These are phyloP conservation scores for Erodium maritimum DNA, from an alignment of 345 rosid genomes.

Conservation along the genomic window DNA sequence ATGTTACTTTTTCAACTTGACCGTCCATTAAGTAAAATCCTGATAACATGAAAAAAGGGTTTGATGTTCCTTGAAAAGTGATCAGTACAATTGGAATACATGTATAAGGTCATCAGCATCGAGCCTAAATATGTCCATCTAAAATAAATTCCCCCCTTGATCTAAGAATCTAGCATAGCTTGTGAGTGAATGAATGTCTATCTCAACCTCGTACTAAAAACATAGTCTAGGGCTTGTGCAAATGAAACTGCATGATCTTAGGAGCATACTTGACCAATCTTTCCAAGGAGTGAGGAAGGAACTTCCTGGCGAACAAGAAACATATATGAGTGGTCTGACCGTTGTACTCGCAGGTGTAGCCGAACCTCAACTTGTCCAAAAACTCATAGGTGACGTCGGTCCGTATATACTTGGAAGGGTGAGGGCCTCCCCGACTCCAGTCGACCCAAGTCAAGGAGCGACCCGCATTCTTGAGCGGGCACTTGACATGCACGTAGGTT, in stretches of 20 bases:
- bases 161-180: too few species aligned
- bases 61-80: too few species aligned
- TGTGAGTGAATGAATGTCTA: too few species aligned
- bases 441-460: conserved; percentile 36
- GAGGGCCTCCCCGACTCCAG: conserved; percentile 37
- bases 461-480: conserved; percentile 18
- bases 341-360: conserved; percentile 40
- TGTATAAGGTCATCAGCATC: too few species aligned
- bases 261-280: conserved; percentile 58
- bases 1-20: too few species aligned
- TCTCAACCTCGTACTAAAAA: too few species aligned
- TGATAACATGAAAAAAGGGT: too few species aligned
- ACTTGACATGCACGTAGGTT: conserved; percentile 20
- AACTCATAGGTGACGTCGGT: conserved; percentile 21
- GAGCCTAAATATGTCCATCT: too few species aligned
- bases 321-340: conserved; percentile 50
- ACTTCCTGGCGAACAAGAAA: conserved; percentile 82
- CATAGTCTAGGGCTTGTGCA: not conserved
- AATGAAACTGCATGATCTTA: conserved; percentile 26
- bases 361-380: conserved; percentile 45
- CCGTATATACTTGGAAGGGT: conserved; percentile 24
- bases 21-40: too few species aligned
- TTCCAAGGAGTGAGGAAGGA: conserved; percentile 47
- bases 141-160: too few species aligned
- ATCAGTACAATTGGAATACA: too few species aligned